Evolutionary conservation across 1,139 yeast species (phyloP), one percentile per base, ranked within the genome.

Genomic region (Diutina catenulata): DNA sequence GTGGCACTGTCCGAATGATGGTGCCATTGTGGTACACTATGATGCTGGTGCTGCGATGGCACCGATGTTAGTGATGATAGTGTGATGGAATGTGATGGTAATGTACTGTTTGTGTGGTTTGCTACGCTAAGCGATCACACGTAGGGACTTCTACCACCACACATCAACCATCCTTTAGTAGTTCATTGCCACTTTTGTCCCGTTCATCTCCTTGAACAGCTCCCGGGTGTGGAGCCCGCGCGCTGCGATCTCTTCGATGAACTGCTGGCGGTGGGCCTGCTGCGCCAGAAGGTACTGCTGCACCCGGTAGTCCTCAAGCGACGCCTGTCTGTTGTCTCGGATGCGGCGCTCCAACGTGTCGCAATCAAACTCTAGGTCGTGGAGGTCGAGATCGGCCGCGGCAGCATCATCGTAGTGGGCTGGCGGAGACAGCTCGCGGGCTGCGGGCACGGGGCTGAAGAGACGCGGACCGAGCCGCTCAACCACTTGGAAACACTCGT

Each of bases 241-340:
- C 4, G 24, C 9, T 11, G n/a, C 25, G 7, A 31, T 11, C 15
- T 31, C 35, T 1, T 24, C 26, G 6, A 21, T 26, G 13, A 31
- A 31, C 21, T 31, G 35, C 11, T 31, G 35, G 6, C 15, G 16
- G 14, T 31, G 35, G 11, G 13, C 14, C n/a, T 31, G 35, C 21
- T 31, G 35, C 9, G n/a, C 19, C 15, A 13, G 35, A 13, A 31
- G 19, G 11, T 13, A 31, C 19, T 31, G 35, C 21, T 31, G 35
- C 15, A 31, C 35, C 4, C 25, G 22, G 13, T 24, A 9, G 21
- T 31, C 35, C 21, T 31, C 14, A 13, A 31, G 13, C 7, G 18
- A 13, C 9, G 35, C 23, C 18, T 20, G 19, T 31, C 35, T n/a
- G 23, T 31, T 31, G 26, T 24, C 35, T 14, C 10, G 14, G 13